Percentiles rank a stretch among this genome's conserved stretches.
phyloP scores from a whole-genome alignment of 768 basidiomycete species.

The Suillus lakei region DNA sequence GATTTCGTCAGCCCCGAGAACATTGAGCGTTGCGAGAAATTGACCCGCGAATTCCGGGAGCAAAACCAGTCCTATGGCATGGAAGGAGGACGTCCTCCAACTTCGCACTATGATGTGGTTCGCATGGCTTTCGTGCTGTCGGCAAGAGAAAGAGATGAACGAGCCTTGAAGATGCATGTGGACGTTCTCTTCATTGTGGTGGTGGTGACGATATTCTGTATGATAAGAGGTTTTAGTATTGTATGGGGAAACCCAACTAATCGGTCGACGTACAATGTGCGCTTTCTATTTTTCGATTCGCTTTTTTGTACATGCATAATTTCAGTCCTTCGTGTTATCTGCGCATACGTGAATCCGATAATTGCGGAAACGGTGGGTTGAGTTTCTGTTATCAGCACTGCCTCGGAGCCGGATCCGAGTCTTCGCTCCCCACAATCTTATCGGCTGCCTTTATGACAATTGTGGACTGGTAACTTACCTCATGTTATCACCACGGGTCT shows the following conservation, averaged over 20 bases:
- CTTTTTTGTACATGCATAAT: constrained; percentile 30
- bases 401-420: too few species aligned
- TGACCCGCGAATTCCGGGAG: constrained; percentile 88
- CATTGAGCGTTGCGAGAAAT: constrained; percentile 79
- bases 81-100: constrained; percentile 96
- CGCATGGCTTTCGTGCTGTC: constrained; percentile 77
- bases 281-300: constrained; percentile 16
- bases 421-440: background rate
- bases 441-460: too few species aligned
- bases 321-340: constrained; percentile 10
- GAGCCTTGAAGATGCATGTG: constrained; percentile 22
- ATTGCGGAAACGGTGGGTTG: background rate
- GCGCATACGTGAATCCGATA: background rate
- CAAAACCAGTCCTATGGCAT: constrained; percentile 86
- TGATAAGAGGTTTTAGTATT: constrained; percentile 30
- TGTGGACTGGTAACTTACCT: too few species aligned
- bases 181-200: constrained; percentile 3
- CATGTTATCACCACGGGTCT: too few species aligned
- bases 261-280: constrained; percentile 30
- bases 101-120: constrained; percentile 94
- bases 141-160: constrained; percentile 49
- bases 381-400: background rate
- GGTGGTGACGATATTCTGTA: constrained; percentile 22
- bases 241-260: constrained; percentile 30
- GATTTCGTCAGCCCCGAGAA: constrained; percentile 97